These are phyloP conservation scores for Spizellomyces punctatus DNA, from an alignment of 192 early-diverging fungal species.

Conservation along the genomic window DNA sequence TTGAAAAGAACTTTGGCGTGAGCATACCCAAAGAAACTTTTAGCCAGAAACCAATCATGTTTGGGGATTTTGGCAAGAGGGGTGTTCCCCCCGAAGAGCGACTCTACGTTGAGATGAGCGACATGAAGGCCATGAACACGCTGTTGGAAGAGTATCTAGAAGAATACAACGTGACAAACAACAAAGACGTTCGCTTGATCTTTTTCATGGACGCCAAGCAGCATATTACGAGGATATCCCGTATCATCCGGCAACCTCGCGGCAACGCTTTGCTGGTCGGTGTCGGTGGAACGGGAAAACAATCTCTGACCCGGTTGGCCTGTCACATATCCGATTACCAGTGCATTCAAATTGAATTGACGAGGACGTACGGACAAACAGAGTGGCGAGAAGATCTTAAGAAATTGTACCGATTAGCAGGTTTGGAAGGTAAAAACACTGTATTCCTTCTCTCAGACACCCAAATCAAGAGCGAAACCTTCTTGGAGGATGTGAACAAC, in stretches of 20 bases:
- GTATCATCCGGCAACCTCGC: constrained; percentile 61
- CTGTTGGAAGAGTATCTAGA: constrained; percentile 66
- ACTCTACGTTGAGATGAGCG: constrained; percentile 56
- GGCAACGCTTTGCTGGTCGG: constrained; percentile 63
- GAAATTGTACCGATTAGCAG: constrained; percentile 54
- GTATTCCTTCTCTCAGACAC: constrained; percentile 65
- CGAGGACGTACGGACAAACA: constrained; percentile 53
- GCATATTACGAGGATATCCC: constrained; percentile 56
- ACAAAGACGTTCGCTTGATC: constrained; percentile 58
- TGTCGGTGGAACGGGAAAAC: constrained; percentile 63
- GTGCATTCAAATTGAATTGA: constrained; percentile 62
- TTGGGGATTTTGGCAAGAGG: constrained; percentile 60
- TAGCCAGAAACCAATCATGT: constrained; percentile 57
- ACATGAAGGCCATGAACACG: constrained; percentile 58
- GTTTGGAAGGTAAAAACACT: constrained; percentile 64
- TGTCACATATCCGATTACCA: constrained; percentile 65
- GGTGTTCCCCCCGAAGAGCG: constrained; percentile 61
- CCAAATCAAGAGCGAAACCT: constrained; percentile 61
- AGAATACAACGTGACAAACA: constrained; percentile 65
- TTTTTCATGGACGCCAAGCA: constrained; percentile 67
- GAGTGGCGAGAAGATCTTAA: constrained; percentile 66
- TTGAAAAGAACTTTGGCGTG: constrained; percentile 60
- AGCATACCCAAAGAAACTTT: constrained; percentile 50
- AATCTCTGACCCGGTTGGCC: constrained; percentile 58
- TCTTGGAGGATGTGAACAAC: constrained; percentile 62